phyloP scores from a whole-genome alignment of 192 early-diverging fungal genomes.

The Linnemannia schmuckeri region DNA sequence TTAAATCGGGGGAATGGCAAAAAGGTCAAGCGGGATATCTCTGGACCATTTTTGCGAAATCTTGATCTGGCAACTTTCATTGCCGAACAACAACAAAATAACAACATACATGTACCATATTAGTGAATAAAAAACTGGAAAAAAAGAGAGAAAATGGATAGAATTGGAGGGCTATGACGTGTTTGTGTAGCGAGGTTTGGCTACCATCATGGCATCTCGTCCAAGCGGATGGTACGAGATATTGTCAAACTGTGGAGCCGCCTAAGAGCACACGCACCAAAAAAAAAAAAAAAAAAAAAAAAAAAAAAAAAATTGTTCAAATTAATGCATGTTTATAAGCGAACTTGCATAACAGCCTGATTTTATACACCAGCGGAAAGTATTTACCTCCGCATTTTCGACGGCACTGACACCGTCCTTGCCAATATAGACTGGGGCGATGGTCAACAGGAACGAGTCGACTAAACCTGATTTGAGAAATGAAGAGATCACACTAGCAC shows the following conservation, averaged over 20 bases:
- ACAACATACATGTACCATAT: not conserved
- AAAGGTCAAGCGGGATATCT: not conserved
- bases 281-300: not conserved
- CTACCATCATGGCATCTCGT: conserved; percentile 46
- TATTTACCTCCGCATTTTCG: conserved; percentile 53
- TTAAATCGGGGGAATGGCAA: not conserved
- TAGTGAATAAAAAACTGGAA: not conserved
- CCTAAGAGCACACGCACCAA: conserved; percentile 6
- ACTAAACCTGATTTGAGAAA: conserved; percentile 64
- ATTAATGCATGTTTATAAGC: not conserved
- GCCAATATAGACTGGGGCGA: conserved; percentile 81
- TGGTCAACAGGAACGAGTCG: conserved; percentile 74
- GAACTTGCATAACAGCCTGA: no score
- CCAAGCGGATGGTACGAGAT: conserved; percentile 43
- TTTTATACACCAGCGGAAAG: not conserved
- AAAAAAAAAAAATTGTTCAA: not conserved
- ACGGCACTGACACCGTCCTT: conserved; percentile 65
- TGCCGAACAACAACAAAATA: not conserved
- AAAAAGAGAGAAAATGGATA: not conserved
- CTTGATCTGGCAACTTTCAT: not conserved
- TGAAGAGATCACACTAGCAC: conserved; percentile 77
- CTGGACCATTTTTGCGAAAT: not conserved
- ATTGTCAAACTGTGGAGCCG: conserved; percentile 20
- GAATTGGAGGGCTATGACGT: not conserved
- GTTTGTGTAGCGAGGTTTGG: conserved; percentile 16